phyloP scores from a whole-genome alignment of 768 basidiomycete species.

The Tylopilus sp. region DNA sequence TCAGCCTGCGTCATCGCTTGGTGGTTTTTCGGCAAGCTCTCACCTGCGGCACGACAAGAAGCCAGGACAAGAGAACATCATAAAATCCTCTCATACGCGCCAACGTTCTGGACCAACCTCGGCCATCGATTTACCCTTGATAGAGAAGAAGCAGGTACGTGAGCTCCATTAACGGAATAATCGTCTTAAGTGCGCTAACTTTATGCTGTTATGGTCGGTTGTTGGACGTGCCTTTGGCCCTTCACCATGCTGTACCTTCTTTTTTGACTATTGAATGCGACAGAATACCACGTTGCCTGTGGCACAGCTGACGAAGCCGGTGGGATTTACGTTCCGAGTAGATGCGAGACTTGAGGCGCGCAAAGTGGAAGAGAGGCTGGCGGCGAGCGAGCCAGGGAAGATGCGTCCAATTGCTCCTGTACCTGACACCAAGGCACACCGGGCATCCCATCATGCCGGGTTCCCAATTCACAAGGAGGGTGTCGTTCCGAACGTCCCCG shows the following conservation, averaged over 20 bases:
- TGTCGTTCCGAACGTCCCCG: slow-evolving; percentile 36
- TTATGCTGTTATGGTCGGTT: slow-evolving; percentile 7
- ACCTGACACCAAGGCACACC: slow-evolving; percentile 55
- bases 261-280: slow-evolving; percentile 5
- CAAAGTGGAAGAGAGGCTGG: slow-evolving; percentile 34
- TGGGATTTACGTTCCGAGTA: slow-evolving; percentile 51
- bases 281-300: slow-evolving; percentile 26
- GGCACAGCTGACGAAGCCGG: slow-evolving; percentile 41
- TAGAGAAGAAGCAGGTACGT: slow-evolving; percentile 33
- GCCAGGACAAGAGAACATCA: not conserved
- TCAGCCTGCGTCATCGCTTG: not conserved
- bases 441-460: slow-evolving; percentile 41
- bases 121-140: slow-evolving; percentile 23
- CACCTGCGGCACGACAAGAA: not conserved
- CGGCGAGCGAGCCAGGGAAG: slow-evolving; percentile 26
- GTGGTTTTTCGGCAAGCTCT: slow-evolving; percentile 4
- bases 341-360: slow-evolving; percentile 50
- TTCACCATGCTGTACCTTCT: slow-evolving; percentile 17
- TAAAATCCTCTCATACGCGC: not conserved
- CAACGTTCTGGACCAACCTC: slow-evolving; percentile 17
- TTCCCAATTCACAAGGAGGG: slow-evolving; percentile 45
- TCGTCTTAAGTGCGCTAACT: slow-evolving; percentile 26
- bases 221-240: slow-evolving; percentile 3
- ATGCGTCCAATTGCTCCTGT: slow-evolving; percentile 27
- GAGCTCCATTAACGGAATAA: slow-evolving; percentile 19